These are phyloP conservation scores for Calonectria hawksworthii DNA, from an alignment of 2,329 filamentous ascomycete genomes.

Conservation along the genomic window DNA sequence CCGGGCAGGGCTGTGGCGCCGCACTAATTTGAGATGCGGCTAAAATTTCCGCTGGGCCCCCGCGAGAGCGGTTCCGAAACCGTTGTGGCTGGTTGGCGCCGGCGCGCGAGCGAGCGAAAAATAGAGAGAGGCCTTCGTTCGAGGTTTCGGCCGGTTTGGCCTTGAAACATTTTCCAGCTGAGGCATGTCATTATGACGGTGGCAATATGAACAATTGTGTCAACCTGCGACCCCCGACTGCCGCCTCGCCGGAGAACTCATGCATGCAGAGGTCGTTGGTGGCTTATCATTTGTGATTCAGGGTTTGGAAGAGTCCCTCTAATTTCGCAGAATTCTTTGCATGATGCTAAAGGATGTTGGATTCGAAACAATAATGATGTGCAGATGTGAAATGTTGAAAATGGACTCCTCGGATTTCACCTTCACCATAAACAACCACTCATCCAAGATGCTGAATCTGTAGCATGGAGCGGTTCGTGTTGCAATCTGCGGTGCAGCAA, in stretches of 20 bases:
- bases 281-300: not conserved
- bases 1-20: not conserved
- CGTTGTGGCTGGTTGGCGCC: not conserved
- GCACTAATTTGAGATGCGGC: not conserved
- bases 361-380: not conserved
- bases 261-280: not conserved
- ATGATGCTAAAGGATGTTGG: not conserved
- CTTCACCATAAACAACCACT: not conserved
- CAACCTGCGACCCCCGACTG: not conserved
- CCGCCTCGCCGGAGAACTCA: not conserved
- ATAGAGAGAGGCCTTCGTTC: not conserved
- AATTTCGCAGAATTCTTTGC: not conserved
- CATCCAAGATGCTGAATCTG: not conserved
- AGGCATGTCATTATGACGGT: not conserved
- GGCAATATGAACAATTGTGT: not conserved
- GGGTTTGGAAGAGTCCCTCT: not conserved
- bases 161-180: not conserved
- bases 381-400: not conserved
- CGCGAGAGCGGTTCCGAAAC: not conserved
- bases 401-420: not conserved
- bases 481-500: not conserved
- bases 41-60: not conserved
- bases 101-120: not conserved
- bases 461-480: not conserved
- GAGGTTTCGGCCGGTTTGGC: not conserved